Evolutionary conservation across 371 early-diverging fungal species (phyloP).

Genomic region (Choanephora cucurbitarum): DNA sequence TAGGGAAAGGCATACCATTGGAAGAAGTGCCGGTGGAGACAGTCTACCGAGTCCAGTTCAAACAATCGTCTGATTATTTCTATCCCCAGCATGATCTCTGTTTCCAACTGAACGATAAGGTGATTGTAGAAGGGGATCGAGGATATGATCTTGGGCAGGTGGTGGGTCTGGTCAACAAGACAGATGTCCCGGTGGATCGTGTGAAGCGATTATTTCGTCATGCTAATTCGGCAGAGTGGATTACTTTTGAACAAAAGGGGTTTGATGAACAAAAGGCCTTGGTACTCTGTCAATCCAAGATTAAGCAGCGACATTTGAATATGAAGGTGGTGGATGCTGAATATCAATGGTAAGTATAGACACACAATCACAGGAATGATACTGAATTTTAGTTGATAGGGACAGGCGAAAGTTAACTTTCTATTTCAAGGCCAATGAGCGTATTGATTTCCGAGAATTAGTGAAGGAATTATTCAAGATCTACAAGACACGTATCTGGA

Average conservation of each 20-base stretch:
- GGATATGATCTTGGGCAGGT: conserved; percentile 94
- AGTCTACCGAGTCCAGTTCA: conserved; percentile 84
- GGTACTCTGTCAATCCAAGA: conserved; percentile 83
- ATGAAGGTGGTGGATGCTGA: conserved; percentile 98
- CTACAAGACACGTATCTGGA: conserved; percentile 99
- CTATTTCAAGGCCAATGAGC: conserved; percentile 89
- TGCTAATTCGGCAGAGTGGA: conserved; percentile 79
- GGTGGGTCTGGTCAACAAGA: conserved; percentile 43
- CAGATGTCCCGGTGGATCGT: conserved; percentile 22
- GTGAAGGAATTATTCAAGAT: conserved; percentile 98
- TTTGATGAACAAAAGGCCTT: conserved; percentile 91
- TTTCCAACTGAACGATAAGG: conserved; percentile 60
- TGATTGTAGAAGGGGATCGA: conserved; percentile 96
- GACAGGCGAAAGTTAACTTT: conserved; percentile 96
- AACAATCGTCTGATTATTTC: conserved; percentile 79
- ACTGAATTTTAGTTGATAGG: conserved; percentile 52
- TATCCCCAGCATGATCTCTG: conserved; percentile 51
- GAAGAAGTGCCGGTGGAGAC: conserved; percentile 40
- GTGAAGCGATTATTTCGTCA: conserved; percentile 89
- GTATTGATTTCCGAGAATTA: conserved; percentile 98
- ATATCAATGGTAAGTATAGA: conserved; percentile 90
- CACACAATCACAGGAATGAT: no score
- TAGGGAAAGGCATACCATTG: conserved; percentile 49
- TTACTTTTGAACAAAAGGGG: conserved; percentile 67
- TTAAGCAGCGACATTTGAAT: conserved; percentile 80